Base-by-base conservation (phyloP, 140 eudicot genomes). In the Cichorium intybus region DNA sequence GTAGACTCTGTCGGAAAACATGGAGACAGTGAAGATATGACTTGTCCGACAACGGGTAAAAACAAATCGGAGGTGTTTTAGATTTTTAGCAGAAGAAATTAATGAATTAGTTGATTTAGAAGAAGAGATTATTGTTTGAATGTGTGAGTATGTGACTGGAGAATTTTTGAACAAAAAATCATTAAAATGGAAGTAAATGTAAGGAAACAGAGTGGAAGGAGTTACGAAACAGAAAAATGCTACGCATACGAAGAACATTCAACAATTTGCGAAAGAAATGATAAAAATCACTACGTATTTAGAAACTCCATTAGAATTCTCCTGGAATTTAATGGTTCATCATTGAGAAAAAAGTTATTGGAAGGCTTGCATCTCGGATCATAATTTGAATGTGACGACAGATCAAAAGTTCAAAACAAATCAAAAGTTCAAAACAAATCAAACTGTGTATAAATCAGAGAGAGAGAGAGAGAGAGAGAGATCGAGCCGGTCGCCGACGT, bases 21-120 rank as follows among this genome's bases (percentile, higher is more conserved):
- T 85, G 95, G 20, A 87, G 96, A 65, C 95, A 91, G 24, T 91
- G 96, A 10, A 87, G 95, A 15, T 91, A 91, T 3, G 77, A 72
- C 27, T 77, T 88, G 73, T 91, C 89, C 4, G 95, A 82, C 50
- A 91, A 71, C 0, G 98, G 98, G 72, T 92, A 89, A 62, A 92
- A 92, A 21, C 21, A 20, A 6, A 8, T 39, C 8, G 56, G 8
- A 60, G 24, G 15, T 14, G 24, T 23, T 43, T 41, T 39, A n/a
- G n/a, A n/a, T n/a, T n/a, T n/a, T n/a, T n/a, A 27, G 57, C 46
- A 24, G 46, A 47, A 20, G 33, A 23, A 9, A 33, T n/a, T n/a
- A n/a, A n/a, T 33, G 37, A 54, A 16, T 67, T n/a, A 37, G 10
- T 54, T 37, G 6, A 66, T n/a, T n/a, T n/a, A n/a, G n/a, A n/a